Conservation (phyloP, 441 rosid species). For the Syzygium malaccense region DNA sequence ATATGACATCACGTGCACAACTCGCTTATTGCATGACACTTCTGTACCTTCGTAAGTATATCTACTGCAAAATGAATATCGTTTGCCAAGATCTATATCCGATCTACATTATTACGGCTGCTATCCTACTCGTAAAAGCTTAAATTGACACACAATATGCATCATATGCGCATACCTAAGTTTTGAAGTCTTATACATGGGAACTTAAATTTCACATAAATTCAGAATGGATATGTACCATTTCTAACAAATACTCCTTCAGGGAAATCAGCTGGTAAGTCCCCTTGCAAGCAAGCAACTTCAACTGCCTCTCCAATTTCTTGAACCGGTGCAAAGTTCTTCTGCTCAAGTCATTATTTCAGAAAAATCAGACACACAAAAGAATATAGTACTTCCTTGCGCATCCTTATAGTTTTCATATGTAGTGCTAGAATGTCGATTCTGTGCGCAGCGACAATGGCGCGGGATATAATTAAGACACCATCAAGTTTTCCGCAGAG, state of each 20-base stretch:
- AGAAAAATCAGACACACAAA: neutral
- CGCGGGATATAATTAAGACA: neutral
- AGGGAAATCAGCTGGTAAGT: neutral
- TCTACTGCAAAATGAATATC: neutral
- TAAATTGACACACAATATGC: neutral
- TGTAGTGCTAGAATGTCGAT: neutral
- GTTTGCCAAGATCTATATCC: neutral
- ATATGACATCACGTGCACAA: neutral
- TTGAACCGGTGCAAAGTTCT: neutral
- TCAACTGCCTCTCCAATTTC: neutral
- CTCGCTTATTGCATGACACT: neutral
- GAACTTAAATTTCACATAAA: neutral
- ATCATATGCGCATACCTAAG: neutral
- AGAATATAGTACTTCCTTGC: neutral
- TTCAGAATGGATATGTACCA: neutral
- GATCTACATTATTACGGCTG: neutral
- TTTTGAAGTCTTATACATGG: neutral
- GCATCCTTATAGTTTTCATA: neutral
- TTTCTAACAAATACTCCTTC: neutral
- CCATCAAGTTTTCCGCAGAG: neutral
- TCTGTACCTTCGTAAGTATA: neutral
- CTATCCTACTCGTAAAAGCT: neutral
- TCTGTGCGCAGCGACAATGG: neutral
- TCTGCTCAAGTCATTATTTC: neutral
- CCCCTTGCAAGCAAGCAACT: neutral